Percentiles rank a stretch among this genome's conserved stretches.
phyloP scores from a whole-genome alignment of 495 filamentous ascomycete genomes.

The Talaromyces wortmannii region DNA sequence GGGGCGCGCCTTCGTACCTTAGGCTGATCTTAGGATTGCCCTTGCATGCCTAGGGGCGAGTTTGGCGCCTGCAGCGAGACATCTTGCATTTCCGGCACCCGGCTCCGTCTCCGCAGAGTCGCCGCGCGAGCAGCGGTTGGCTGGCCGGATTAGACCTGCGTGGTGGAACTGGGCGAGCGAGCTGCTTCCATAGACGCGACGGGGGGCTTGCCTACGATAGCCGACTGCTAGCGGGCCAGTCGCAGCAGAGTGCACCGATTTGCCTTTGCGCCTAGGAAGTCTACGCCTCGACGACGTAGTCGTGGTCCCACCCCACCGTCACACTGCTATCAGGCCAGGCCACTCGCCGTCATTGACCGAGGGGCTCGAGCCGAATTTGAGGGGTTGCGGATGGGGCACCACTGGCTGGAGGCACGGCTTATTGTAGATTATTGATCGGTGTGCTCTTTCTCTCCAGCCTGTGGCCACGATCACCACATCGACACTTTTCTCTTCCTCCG shows the following conservation, averaged over 20 bases:
- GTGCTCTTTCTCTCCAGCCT: background rate
- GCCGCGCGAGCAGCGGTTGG: background rate
- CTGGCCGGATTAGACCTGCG: background rate
- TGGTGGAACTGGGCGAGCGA: background rate
- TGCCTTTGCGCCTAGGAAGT: background rate
- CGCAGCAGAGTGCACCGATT: background rate
- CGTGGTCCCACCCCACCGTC: background rate
- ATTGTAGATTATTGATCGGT: background rate
- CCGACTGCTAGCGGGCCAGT: background rate
- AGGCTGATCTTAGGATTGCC: slow-evolving; percentile 5
- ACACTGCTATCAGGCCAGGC: background rate
- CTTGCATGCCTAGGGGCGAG: slow-evolving; percentile 1
- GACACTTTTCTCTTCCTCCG: background rate
- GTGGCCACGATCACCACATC: no score
- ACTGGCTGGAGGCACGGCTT: background rate
- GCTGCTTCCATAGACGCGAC: background rate
- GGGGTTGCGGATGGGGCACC: background rate
- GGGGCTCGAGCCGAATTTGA: background rate
- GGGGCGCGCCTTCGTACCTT: background rate
- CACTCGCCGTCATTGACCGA: background rate
- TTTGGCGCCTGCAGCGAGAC: slow-evolving; percentile 2
- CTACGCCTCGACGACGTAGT: no score
- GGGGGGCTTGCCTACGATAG: background rate
- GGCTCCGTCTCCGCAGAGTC: background rate
- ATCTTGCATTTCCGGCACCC: slow-evolving; percentile 1